Evolutionary conservation across 352 stramenopile genomes (phyloP), one percentile per base, ranked within the genome.

Genomic region (Phytophthora nicotianae): DNA sequence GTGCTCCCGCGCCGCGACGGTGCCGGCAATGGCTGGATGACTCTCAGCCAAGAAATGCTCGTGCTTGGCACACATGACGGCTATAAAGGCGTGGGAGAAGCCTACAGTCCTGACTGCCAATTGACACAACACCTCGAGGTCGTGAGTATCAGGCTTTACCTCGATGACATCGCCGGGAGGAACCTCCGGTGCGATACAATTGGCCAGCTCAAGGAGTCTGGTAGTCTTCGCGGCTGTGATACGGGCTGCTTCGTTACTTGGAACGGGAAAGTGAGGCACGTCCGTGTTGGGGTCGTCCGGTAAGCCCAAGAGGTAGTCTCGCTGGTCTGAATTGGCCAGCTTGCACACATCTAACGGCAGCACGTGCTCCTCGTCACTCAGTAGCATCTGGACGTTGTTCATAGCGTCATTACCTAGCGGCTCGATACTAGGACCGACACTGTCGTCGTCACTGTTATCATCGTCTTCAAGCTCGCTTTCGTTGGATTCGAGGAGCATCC

Each of bases 81-180:
- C 75, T 38, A 89, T 70, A 35, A 88, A 63, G 1, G 64, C 72
- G 21, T 72, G 68, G 8, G 71, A 69, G 57, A 72, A 85, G 24
- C 65, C 49, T 17, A 89, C 50, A 23, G 79, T 78, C 16, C 66
- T 62, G 3, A 69, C 68, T 4, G 68, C 70, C 17, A 88, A 66
- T 17, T 68, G 49, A 29, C 75, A 87, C 23, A 89, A 56, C 32
- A 88, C 58, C 7, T 78, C 64, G 19, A 89, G 72, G 59, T 89
- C 80, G 37, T 23, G 21, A 20, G 32, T 76, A 26, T 59, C 56
- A 73, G 51, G 51, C 49, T 20, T 58, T 35, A 17, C 60, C 32
- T 33, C 76, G 16, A 0, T 9, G 5, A 43, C 14, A 10, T 62
- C 46, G 24, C 26, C 10, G n/a, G 51, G 37, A 19, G 51, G 37